phyloP scores from a whole-genome alignment of 371 early-diverging fungal genomes.

The Mortierella sp. region DNA sequence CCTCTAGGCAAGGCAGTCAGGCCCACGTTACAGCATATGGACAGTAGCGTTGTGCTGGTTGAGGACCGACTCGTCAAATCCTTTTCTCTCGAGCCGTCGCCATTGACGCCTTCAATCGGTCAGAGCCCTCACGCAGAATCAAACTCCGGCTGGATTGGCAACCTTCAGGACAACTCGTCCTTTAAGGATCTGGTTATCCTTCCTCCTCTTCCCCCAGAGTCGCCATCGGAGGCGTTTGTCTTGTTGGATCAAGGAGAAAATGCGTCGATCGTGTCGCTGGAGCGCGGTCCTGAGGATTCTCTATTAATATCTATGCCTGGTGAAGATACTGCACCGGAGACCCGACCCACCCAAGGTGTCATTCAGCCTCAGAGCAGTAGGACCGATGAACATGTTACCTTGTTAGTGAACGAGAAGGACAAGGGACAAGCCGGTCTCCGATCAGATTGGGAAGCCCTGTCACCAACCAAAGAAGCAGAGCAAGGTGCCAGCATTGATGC shows the following conservation, averaged over 20 bases:
- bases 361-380: too few relatives aligned
- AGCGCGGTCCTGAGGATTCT: constrained; percentile 12
- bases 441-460: constrained; percentile 37
- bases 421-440: constrained; percentile 17
- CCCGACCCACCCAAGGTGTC: too few relatives aligned
- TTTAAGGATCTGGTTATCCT: constrained; percentile 13
- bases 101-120: too few relatives aligned
- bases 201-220: constrained; percentile 33
- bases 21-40: too few relatives aligned
- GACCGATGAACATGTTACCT: neutral
- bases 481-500: neutral
- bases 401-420: constrained; percentile 1
- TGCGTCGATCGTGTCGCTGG: neutral
- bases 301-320: constrained; percentile 2
- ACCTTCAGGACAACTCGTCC: neutral
- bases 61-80: neutral
- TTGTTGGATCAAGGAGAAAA: constrained; percentile 11
- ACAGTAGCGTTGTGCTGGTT: too few relatives aligned
- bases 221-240: constrained; percentile 33
- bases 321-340: neutral
- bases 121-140: too few relatives aligned
- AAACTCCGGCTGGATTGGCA: neutral
- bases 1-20: neutral
- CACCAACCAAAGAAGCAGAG: constrained; percentile 9
- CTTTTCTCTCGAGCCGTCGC: neutral